Conservation (phyloP, 1,284 basidiomycete genomes). For the Moesziomyces aphidis region DNA sequence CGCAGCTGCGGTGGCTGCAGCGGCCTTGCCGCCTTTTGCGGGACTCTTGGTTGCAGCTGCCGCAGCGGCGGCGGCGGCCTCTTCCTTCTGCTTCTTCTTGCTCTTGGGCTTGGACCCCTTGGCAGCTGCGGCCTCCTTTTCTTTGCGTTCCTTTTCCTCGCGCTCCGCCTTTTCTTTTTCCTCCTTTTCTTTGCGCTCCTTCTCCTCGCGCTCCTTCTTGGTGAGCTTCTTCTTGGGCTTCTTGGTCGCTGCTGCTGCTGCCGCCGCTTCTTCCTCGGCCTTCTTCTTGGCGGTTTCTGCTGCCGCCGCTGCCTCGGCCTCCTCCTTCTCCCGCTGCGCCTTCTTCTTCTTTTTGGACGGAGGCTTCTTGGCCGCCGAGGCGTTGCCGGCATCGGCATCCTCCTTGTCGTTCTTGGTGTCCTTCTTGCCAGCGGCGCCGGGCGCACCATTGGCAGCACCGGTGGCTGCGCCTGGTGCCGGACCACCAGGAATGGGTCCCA, state of each 20-base stretch:
- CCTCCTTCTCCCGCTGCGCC: constrained; percentile 49
- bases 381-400: constrained; percentile 22
- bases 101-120: constrained; percentile 42
- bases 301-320: constrained; percentile 43
- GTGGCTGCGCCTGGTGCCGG: constrained; percentile 8
- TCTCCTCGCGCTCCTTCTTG: constrained; percentile 51
- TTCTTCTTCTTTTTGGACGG: constrained; percentile 56
- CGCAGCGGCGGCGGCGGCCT: constrained; percentile 35
- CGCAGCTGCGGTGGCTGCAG: constrained; percentile 14
- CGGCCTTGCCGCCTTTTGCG: constrained; percentile 18
- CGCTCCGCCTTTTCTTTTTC: constrained; percentile 59
- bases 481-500: constrained; percentile 7
- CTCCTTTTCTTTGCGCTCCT: constrained; percentile 44
- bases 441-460: constrained; percentile 18
- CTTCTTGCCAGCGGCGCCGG: constrained; percentile 29
- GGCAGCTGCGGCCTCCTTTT: constrained; percentile 42
- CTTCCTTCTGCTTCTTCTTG: constrained; percentile 56
- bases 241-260: constrained; percentile 33
- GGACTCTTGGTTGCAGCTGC: constrained; percentile 30
- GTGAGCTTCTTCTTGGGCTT: constrained; percentile 55
- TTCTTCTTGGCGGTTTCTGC: constrained; percentile 49
- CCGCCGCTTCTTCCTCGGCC: constrained; percentile 39
- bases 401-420: constrained; percentile 44
- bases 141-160: constrained; percentile 49
- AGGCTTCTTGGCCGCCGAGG: constrained; percentile 37